Conservation (phyloP, 2,329 filamentous ascomycete genomes). For the Xylaria sp. region DNA sequence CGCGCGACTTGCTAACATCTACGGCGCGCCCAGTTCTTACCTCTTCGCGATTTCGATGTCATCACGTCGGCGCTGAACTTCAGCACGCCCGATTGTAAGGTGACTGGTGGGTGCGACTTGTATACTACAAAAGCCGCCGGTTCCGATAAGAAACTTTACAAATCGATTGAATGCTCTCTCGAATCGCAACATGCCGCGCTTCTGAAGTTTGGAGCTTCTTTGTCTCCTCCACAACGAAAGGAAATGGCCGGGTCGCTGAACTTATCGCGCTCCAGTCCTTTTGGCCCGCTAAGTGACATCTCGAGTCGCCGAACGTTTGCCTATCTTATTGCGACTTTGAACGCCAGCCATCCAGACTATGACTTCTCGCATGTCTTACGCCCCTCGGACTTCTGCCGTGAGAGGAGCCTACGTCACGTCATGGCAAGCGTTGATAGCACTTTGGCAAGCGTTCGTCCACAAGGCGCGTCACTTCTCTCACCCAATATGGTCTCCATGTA, state of each 20-base stretch:
- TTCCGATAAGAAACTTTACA: slow-evolving; percentile 96
- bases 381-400: slow-evolving; percentile 86
- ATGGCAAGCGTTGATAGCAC: slow-evolving; percentile 90
- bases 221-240: slow-evolving; percentile 81
- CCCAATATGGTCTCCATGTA: slow-evolving; percentile 49
- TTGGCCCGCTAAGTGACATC: slow-evolving; percentile 86
- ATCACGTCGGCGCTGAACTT: slow-evolving; percentile 95
- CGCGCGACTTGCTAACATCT: slow-evolving; percentile 11
- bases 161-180: slow-evolving; percentile 88
- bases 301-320: slow-evolving; percentile 91
- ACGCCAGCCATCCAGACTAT: slow-evolving; percentile 94
- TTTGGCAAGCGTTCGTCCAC: slow-evolving; percentile 82
- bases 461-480: slow-evolving; percentile 46
- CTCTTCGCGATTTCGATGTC: slow-evolving; percentile 87
- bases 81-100: slow-evolving; percentile 88
- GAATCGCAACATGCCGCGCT: slow-evolving; percentile 91
- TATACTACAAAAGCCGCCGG: slow-evolving; percentile 98
- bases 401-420: slow-evolving; percentile 77
- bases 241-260: slow-evolving; percentile 72
- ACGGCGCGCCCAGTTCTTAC: slow-evolving; percentile 72
- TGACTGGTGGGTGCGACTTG: slow-evolving; percentile 91
- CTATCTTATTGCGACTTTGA: slow-evolving; percentile 94
- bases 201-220: slow-evolving; percentile 81
- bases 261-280: slow-evolving; percentile 86
- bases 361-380: slow-evolving; percentile 94